Conservation (phyloP, 768 basidiomycete genomes). For the Leccinum uliginosum region DNA sequence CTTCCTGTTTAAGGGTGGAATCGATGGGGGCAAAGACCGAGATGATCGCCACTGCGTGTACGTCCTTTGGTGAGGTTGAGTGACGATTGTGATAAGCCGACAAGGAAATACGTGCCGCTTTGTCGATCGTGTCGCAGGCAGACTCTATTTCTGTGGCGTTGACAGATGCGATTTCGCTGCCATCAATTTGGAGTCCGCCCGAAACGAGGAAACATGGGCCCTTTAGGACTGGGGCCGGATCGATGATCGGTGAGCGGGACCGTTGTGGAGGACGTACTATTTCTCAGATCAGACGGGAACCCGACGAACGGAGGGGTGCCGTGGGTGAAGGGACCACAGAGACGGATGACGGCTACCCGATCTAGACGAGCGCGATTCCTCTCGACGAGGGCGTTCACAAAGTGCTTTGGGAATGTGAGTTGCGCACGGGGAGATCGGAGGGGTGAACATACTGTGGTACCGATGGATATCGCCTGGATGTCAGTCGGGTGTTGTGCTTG, state of each 20-base stretch:
- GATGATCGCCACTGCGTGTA: slow-evolving; percentile 39
- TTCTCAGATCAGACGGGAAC: slow-evolving; percentile 38
- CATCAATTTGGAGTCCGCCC: slow-evolving; percentile 44
- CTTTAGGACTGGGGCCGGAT: slow-evolving; percentile 17
- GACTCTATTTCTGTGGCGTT: slow-evolving; percentile 41
- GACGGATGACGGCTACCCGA: slow-evolving; percentile 59
- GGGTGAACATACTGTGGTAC: slow-evolving; percentile 46
- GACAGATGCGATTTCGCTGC: slow-evolving; percentile 40
- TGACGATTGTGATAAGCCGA: background rate
- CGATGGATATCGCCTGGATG: slow-evolving; percentile 52
- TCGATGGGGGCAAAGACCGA: slow-evolving; percentile 50
- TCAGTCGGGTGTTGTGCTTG: slow-evolving; percentile 31
- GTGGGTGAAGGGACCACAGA: slow-evolving; percentile 56
- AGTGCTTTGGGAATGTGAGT: slow-evolving; percentile 32
- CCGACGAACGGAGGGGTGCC: slow-evolving; percentile 55
- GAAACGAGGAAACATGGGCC: slow-evolving; percentile 34
- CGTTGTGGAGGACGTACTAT: slow-evolving; percentile 21
- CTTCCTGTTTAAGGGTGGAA: slow-evolving; percentile 42
- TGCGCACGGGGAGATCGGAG: accelerated
- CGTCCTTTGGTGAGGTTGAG: slow-evolving; percentile 15
- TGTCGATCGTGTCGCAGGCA: slow-evolving; percentile 38
- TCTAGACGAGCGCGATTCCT: slow-evolving; percentile 47
- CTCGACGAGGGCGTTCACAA: slow-evolving; percentile 60
- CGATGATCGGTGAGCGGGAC: background rate
- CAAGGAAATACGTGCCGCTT: slow-evolving; percentile 17